phyloP scores from a whole-genome alignment of 2,329 filamentous ascomycete species.

The Neonectria magnoliae region DNA sequence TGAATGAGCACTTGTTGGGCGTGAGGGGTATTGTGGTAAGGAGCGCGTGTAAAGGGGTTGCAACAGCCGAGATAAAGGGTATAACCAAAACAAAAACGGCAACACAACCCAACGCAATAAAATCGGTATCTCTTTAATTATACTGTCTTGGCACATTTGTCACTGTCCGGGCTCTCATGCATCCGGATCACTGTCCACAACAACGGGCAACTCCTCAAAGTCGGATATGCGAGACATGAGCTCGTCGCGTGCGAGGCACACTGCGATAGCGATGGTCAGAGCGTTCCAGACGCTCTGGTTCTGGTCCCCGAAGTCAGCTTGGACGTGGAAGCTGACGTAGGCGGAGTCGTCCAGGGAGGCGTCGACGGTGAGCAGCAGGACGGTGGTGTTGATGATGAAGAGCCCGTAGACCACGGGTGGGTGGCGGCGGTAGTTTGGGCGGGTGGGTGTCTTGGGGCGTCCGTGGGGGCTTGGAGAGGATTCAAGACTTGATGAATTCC shows the following conservation, averaged over 20 bases:
- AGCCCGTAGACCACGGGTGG: conserved; percentile 57
- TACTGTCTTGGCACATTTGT: background rate
- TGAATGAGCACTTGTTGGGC: background rate
- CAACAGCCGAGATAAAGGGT: background rate
- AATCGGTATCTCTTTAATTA: background rate
- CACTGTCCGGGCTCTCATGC: conserved; percentile 35
- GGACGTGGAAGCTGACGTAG: conserved; percentile 56
- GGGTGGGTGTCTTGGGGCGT: conserved; percentile 21
- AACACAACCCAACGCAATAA: background rate
- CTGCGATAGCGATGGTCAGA: conserved; percentile 52
- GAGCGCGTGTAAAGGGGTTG: background rate
- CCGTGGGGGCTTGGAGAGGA: background rate
- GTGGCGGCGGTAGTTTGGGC: conserved; percentile 38
- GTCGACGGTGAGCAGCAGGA: conserved; percentile 54
- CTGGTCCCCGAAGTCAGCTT: conserved; percentile 51
- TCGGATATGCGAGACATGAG: conserved; percentile 47
- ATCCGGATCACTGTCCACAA: conserved; percentile 52
- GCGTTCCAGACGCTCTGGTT: conserved; percentile 58
- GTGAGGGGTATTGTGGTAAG: background rate
- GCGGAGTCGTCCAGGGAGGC: conserved; percentile 48
- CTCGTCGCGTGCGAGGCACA: conserved; percentile 54
- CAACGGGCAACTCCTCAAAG: conserved; percentile 46
- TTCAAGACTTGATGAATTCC: background rate
- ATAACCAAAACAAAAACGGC: conserved; percentile 3
- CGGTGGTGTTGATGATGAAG: conserved; percentile 52